Evolutionary conservation across 1,284 basidiomycete species (phyloP).

Genomic region (Apiotrichum veenhuisii): DNA sequence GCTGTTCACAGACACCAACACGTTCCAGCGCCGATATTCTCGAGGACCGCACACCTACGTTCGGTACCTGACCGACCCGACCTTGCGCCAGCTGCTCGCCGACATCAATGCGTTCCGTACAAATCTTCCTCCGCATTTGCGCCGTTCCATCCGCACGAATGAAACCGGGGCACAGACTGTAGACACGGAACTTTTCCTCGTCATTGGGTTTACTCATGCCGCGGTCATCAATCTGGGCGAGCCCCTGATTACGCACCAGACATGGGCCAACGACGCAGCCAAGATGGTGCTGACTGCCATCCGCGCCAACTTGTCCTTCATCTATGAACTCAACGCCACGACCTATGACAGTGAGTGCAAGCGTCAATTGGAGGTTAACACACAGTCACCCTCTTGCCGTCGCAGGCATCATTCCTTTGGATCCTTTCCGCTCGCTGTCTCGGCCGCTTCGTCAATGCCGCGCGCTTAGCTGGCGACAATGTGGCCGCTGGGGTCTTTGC

Average conservation of each 20-base stretch:
- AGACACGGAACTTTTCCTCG: slow-evolving; percentile 33
- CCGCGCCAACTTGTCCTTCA: slow-evolving; percentile 37
- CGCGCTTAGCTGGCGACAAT: slow-evolving; percentile 23
- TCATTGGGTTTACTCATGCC: slow-evolving; percentile 33
- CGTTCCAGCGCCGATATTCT: slow-evolving; percentile 36
- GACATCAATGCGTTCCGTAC: slow-evolving; percentile 39
- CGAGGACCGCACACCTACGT: slow-evolving; percentile 27
- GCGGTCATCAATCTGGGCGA: slow-evolving; percentile 34
- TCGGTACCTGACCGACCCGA: slow-evolving; percentile 30
- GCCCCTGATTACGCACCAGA: slow-evolving; percentile 36
- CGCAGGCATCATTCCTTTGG: slow-evolving; percentile 28
- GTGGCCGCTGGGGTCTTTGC: slow-evolving; percentile 34
- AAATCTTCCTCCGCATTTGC: slow-evolving; percentile 31
- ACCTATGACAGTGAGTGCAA: slow-evolving; percentile 37
- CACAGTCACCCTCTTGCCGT: slow-evolving; percentile 35
- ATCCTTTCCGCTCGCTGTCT: slow-evolving; percentile 27
- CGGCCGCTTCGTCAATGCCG: slow-evolving; percentile 36
- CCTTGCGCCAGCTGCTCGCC: slow-evolving; percentile 26
- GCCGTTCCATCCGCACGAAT: slow-evolving; percentile 25
- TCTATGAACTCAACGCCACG: slow-evolving; percentile 42
- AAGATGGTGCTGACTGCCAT: slow-evolving; percentile 38
- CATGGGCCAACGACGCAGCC: slow-evolving; percentile 35
- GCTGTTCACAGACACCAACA: slow-evolving; percentile 52
- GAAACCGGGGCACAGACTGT: slow-evolving; percentile 16
- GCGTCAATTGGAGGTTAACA: neutral